Conservation (phyloP, 2,329 filamentous ascomycete genomes). For the Trichoderma simmonsii region DNA sequence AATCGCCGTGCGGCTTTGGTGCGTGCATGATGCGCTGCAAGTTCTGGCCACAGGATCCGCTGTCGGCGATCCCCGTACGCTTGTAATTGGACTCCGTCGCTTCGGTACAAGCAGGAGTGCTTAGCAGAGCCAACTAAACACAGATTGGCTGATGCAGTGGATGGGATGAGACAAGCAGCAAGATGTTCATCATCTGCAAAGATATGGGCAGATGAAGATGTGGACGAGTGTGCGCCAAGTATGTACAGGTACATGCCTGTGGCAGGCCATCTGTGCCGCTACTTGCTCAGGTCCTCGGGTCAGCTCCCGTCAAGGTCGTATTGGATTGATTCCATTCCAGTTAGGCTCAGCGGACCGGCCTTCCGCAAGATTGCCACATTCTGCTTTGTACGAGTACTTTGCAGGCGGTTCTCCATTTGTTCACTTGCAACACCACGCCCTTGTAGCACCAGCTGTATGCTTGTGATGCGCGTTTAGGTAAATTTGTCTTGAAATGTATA, state of each 20-base stretch:
- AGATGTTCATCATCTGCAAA: neutral
- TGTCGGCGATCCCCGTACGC: neutral
- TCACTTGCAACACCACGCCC: neutral
- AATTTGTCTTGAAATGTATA: neutral
- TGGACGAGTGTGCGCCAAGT: neutral
- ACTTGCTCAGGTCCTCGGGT: neutral
- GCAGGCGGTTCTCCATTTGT: neutral
- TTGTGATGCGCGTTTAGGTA: neutral
- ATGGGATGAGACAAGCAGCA: neutral
- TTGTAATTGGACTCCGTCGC: slow-evolving; percentile 9
- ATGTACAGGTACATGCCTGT: neutral
- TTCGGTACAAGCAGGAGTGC: neutral
- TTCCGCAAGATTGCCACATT: slow-evolving; percentile 2
- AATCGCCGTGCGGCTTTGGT: neutral
- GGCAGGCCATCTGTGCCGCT: neutral
- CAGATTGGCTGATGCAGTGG: neutral
- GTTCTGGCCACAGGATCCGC: neutral
- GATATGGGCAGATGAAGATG: neutral
- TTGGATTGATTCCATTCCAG: neutral
- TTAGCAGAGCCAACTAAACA: neutral
- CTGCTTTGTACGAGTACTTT: neutral
- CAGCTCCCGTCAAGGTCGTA: neutral
- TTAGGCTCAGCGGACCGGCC: slow-evolving; percentile 15
- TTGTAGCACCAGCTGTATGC: neutral
- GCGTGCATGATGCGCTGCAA: neutral